Conservation (phyloP, 1,284 basidiomycete species). For the Takashimella koratensis region DNA sequence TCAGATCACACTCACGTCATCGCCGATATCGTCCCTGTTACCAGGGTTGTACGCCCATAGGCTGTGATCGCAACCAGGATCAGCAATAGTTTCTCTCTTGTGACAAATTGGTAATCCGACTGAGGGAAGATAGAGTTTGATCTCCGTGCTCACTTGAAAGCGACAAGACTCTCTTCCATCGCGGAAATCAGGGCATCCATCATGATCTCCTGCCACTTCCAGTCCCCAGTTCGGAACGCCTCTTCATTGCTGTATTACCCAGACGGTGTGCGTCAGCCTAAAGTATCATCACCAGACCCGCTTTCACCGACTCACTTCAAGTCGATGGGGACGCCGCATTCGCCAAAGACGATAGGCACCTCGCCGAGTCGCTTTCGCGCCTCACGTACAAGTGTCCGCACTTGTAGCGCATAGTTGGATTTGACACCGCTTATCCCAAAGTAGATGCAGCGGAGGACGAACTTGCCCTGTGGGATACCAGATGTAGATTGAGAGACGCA, state of each 20-base stretch:
- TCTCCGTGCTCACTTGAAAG: conserved; percentile 79
- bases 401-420: conserved; percentile 76
- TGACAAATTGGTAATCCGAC: no score
- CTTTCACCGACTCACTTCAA: conserved; percentile 64
- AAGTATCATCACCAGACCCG: neutral
- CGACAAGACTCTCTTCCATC: conserved; percentile 66
- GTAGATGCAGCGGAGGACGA: conserved; percentile 71
- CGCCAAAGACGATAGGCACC: conserved; percentile 76
- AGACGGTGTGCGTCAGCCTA: no score
- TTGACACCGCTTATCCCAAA: conserved; percentile 77
- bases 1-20: conserved; percentile 56
- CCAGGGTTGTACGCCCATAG: conserved; percentile 93
- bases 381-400: conserved; percentile 69
- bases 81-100: no score
- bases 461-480: conserved; percentile 71
- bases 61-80: no score
- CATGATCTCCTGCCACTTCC: conserved; percentile 75
- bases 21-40: conserved; percentile 74
- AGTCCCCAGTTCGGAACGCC: conserved; percentile 70
- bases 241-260: conserved; percentile 57
- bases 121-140: neutral
- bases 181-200: conserved; percentile 83
- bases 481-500: no score
- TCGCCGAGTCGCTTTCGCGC: conserved; percentile 68
- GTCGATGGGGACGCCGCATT: conserved; percentile 90